Evolutionary conservation across 371 early-diverging fungal species (phyloP).

Genomic region (Catenaria anguillulae): DNA sequence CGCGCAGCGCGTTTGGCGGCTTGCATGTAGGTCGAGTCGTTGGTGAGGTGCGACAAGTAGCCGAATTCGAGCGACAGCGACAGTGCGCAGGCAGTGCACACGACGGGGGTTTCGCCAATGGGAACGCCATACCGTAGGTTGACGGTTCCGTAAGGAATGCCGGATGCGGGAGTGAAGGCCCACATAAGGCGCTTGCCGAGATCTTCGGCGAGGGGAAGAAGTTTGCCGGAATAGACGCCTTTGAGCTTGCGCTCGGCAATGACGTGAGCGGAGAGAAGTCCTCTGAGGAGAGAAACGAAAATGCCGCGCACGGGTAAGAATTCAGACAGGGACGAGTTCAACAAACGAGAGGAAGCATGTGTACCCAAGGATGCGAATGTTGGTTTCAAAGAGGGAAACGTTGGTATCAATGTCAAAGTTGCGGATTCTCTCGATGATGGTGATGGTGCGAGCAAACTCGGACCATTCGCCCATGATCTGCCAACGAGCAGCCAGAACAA

Average conservation of each 20-base stretch:
- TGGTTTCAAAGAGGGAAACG: conserved; percentile 89
- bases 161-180: conserved; percentile 73
- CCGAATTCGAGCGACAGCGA: conserved; percentile 92
- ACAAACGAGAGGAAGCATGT: no score
- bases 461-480: conserved; percentile 51
- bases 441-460: conserved; percentile 57
- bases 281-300: background rate
- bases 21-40: conserved; percentile 42
- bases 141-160: conserved; percentile 73
- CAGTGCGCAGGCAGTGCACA: conserved; percentile 86
- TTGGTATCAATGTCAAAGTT: conserved; percentile 64
- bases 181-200: conserved; percentile 75
- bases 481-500: background rate
- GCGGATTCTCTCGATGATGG: conserved; percentile 35
- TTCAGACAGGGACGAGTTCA: no score
- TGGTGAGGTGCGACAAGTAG: conserved; percentile 67
- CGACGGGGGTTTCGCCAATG: conserved; percentile 49
- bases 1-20: no score
- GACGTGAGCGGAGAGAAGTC: conserved; percentile 51
- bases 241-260: conserved; percentile 51
- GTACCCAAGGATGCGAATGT: conserved; percentile 81
- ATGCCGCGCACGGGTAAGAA: no score
- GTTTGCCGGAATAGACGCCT: conserved; percentile 52
- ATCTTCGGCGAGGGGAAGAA: conserved; percentile 61
- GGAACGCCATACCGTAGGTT: conserved; percentile 63